Percentiles rank a stretch among this genome's conserved stretches.
These are phyloP conservation scores for Cystobasidiopsis lactophilus DNA, from an alignment of 768 basidiomycete genomes.

Conservation along the genomic window DNA sequence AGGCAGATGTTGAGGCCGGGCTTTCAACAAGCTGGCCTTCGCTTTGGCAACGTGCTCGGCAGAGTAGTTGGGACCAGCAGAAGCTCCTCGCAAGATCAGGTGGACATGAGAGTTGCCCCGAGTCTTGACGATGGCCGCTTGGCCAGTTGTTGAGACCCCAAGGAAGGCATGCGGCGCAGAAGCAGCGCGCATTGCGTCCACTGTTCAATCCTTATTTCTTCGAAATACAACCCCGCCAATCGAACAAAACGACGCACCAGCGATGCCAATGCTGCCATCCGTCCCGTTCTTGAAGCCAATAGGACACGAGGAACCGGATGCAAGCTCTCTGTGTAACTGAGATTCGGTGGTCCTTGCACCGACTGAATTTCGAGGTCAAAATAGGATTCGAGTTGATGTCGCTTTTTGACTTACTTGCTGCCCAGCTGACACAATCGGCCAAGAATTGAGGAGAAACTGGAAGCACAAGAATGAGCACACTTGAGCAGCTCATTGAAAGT, in stretches of 20 bases:
- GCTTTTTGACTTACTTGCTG: conserved; percentile 29
- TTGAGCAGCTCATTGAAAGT: neutral
- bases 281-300: conserved; percentile 98
- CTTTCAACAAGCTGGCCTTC: conserved; percentile 42
- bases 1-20: conserved; percentile 32
- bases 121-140: conserved; percentile 89
- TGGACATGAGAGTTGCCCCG: conserved; percentile 66
- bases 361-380: conserved; percentile 27
- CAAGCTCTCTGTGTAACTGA: conserved; percentile 88
- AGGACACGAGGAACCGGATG: conserved; percentile 88
- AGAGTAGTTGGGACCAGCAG: conserved; percentile 71
- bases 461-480: neutral
- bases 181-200: conserved; percentile 86
- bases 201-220: conserved; percentile 17
- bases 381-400: no score
- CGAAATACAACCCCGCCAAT: neutral
- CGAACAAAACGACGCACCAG: conserved; percentile 20
- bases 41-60: conserved; percentile 48
- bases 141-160: conserved; percentile 37
- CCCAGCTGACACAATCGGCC: conserved; percentile 54
- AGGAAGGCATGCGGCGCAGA: conserved; percentile 90
- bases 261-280: conserved; percentile 66
- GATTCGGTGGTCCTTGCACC: conserved; percentile 94
- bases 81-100: conserved; percentile 84
- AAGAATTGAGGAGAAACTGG: conserved; percentile 16